Evolutionary conservation across 805 yeast genomes (phyloP).

Genomic region (Pichia scutulata): DNA sequence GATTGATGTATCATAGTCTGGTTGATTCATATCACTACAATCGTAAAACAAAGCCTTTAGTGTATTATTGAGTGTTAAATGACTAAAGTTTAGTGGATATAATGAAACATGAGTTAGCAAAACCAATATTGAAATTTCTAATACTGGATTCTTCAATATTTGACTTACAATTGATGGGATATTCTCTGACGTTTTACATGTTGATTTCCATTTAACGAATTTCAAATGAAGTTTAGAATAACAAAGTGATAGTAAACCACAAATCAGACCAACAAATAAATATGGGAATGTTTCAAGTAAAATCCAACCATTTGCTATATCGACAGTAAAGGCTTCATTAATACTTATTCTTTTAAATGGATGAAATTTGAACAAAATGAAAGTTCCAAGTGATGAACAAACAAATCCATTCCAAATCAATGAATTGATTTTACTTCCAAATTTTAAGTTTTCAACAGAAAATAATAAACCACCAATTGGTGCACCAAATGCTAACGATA

Average conservation of each 20-base stretch:
- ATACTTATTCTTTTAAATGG: conserved; percentile 40
- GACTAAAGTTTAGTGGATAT: conserved; percentile 40
- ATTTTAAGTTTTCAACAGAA: conserved; percentile 60
- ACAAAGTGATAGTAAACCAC: conserved; percentile 58
- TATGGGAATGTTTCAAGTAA: conserved; percentile 66
- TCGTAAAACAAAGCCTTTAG: conserved; percentile 63
- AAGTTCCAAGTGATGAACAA: conserved; percentile 66
- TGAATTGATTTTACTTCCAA: conserved; percentile 53
- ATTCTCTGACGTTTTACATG: background rate
- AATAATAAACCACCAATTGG: conserved; percentile 87
- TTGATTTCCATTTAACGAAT: conserved; percentile 31
- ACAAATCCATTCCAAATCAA: conserved; percentile 82
- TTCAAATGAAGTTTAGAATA: conserved; percentile 42
- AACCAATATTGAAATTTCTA: conserved; percentile 20
- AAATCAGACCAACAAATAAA: conserved; percentile 57
- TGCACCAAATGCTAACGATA: conserved; percentile 76
- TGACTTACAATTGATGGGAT: background rate
- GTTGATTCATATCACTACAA: conserved; percentile 31
- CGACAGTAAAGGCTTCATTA: conserved; percentile 48
- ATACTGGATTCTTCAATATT: background rate
- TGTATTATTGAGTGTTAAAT: conserved; percentile 47
- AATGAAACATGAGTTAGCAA: conserved; percentile 45
- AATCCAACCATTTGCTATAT: conserved; percentile 66
- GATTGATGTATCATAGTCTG: conserved; percentile 11
- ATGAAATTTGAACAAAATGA: conserved; percentile 44